phyloP scores from a whole-genome alignment of 768 basidiomycete genomes.

The Termitomyces sp. region DNA sequence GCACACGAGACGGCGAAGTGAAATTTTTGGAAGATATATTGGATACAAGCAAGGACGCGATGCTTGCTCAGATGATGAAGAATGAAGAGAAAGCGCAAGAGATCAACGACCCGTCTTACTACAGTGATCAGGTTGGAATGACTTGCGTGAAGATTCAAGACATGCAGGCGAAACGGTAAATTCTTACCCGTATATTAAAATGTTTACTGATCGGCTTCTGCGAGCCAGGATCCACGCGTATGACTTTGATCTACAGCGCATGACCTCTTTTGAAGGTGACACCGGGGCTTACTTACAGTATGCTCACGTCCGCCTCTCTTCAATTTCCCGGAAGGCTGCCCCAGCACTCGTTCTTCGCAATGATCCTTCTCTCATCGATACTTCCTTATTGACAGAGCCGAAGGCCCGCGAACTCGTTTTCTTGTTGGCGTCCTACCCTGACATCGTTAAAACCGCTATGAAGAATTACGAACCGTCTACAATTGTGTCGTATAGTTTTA shows the following conservation, averaged over 20 bases:
- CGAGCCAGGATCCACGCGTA: slow-evolving; percentile 82
- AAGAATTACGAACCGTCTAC: slow-evolving; percentile 7
- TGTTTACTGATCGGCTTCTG: neutral
- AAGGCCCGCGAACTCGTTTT: slow-evolving; percentile 9
- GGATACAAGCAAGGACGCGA: slow-evolving; percentile 75
- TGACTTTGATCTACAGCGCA: slow-evolving; percentile 87
- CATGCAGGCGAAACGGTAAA: slow-evolving; percentile 87
- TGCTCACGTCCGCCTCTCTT: slow-evolving; percentile 89
- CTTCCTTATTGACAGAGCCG: neutral
- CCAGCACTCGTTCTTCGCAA: slow-evolving; percentile 1
- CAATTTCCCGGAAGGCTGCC: slow-evolving; percentile 22
- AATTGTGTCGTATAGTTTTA: slow-evolving; percentile 2
- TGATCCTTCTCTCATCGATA: slow-evolving; percentile 4
- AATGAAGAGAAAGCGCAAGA: slow-evolving; percentile 88
- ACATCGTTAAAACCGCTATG: slow-evolving; percentile 1
- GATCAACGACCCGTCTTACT: slow-evolving; percentile 77
- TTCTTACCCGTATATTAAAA: neutral
- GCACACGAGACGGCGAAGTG: slow-evolving; percentile 84
- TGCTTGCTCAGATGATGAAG: slow-evolving; percentile 95
- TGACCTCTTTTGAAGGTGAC: slow-evolving; percentile 93
- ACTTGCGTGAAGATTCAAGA: slow-evolving; percentile 97
- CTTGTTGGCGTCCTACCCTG: slow-evolving; percentile 8
- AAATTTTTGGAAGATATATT: slow-evolving; percentile 92
- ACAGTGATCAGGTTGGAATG: slow-evolving; percentile 80
- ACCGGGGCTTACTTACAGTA: slow-evolving; percentile 95